Base-by-base conservation (phyloP, 2,329 filamentous ascomycete species). In the Beauveria medogensis region DNA sequence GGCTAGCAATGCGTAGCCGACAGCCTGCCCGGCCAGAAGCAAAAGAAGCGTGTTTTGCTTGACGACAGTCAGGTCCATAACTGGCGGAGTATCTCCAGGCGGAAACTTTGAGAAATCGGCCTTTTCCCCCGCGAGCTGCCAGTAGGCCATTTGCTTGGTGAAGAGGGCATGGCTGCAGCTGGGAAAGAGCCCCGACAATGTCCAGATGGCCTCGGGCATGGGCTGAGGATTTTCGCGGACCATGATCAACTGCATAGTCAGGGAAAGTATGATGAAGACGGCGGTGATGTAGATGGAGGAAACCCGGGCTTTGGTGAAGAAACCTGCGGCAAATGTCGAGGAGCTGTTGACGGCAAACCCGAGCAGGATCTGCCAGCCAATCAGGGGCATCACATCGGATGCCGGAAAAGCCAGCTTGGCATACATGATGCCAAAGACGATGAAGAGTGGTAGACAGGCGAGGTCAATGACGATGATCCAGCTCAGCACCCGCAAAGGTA, bases 311-410 rank as follows among this genome's bases (percentile, higher is more conserved):
- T 67, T 69, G 40, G 64, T 68, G 67, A 76, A 76, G 63, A 75
- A 76, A 16, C 73, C 64, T 0, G 73, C 70, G 1, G 68, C 72
- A 2, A 87, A 88, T 9, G 88, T 80, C 16, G 80, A 84, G 47
- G 84, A 84, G n/a, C 90, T 77, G 4, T 87, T 88, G 20, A 87
- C 82, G 71, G 71, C 67, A 70, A 76, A 60, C 68, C 82, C 62
- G 69, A 80, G 65, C 72, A 80, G 63, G 65, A 79, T 71, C 76
- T 86, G 72, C 74, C 73, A 76, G 53, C 71, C 69, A 59, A 77
- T 70, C n/a, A 71, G 63, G 2, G 55, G 55, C 55, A 48, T 37
- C 12, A 57, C 44, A 7, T 47, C 43, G 3, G 55, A 57, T 16
- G 20, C 28, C 3, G 55, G 55, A 26, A 57, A 57, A 1, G 55